A percentile compares a stretch with the other conserved stretches of the same genome.
phyloP scores from a whole-genome alignment of 1,284 basidiomycete genomes.

The Waitea zeae region DNA sequence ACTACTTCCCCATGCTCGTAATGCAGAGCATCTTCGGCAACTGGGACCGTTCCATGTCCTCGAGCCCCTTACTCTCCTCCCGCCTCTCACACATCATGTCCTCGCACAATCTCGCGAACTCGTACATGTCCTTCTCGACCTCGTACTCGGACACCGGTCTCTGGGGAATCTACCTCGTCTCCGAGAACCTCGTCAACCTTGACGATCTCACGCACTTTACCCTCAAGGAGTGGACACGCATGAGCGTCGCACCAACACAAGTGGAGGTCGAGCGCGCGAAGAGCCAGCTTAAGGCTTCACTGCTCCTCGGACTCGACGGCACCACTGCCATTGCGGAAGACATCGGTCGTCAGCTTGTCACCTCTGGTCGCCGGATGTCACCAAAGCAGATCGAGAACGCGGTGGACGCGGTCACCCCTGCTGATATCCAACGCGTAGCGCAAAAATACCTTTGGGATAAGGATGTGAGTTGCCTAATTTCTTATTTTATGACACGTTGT shows the following conservation, averaged over 20 bases:
- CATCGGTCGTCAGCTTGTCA: constrained; percentile 93
- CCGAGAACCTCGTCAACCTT: constrained; percentile 86
- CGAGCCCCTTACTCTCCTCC: constrained; percentile 80
- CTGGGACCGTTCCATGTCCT: constrained; percentile 96
- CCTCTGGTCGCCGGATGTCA: constrained; percentile 77
- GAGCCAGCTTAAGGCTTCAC: constrained; percentile 91
- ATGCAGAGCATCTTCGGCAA: constrained; percentile 98
- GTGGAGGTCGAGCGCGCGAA: constrained; percentile 94
- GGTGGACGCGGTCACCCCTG: constrained; percentile 75
- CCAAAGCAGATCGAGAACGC: constrained; percentile 91
- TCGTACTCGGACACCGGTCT: constrained; percentile 99
- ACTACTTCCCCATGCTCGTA: constrained; percentile 99
- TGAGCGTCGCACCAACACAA: constrained; percentile 75
- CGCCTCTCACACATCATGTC: constrained; percentile 87
- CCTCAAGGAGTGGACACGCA: constrained; percentile 91
- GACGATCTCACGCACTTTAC: constrained; percentile 95
- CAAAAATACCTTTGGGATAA: constrained; percentile 97
- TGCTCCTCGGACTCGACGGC: constrained; percentile 85
- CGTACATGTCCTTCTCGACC: constrained; percentile 98
- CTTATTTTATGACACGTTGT: constrained; percentile 7
- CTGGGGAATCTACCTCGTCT: constrained; percentile 96
- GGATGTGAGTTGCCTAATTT: constrained; percentile 42
- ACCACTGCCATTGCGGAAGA: constrained; percentile 96
- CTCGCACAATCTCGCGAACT: constrained; percentile 93
- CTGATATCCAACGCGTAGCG: constrained; percentile 90